Evolutionary conservation across 139 green algal species (phyloP).

Genomic region (Raphidocelis subcapitata): DNA sequence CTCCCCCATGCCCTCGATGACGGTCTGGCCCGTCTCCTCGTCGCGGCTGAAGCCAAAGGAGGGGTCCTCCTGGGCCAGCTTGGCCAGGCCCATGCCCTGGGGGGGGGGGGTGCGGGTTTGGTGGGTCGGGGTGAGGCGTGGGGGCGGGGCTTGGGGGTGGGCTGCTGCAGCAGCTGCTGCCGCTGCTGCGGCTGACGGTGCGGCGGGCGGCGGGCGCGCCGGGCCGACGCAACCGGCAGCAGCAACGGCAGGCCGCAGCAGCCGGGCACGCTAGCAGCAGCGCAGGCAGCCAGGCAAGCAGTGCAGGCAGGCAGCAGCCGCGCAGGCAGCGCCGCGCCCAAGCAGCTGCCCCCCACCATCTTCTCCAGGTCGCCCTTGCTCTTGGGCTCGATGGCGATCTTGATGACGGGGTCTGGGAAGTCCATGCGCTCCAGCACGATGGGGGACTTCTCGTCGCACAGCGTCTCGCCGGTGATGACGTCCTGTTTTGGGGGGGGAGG

Average conservation of each 20-base stretch:
- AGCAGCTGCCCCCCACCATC: conserved; percentile 49
- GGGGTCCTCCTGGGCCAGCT: conserved; percentile 97
- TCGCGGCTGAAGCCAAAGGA: conserved; percentile 94
- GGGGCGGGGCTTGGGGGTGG: no score
- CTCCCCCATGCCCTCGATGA: conserved; percentile 99
- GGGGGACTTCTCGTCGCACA: conserved; percentile 90
- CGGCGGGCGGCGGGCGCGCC: no score
- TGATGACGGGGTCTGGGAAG: conserved; percentile 99
- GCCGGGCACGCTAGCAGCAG: no score
- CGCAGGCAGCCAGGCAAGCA: no score
- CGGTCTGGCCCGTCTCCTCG: conserved; percentile 94
- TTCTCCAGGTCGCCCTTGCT: conserved; percentile 95
- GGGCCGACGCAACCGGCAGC: no score
- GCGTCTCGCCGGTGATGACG: conserved; percentile 90
- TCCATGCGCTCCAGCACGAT: conserved; percentile 99
- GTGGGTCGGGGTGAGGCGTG: no score
- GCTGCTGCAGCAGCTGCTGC: no score
- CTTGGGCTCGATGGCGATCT: conserved; percentile 98
- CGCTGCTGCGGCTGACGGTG: no score
- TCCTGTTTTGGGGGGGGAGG: conserved; percentile 44
- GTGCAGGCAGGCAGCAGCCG: conserved; percentile 62
- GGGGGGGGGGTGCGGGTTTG: no score
- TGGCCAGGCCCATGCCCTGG: conserved; percentile 85
- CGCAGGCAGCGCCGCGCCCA: conserved; percentile 39
- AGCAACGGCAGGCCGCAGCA: no score